phyloP scores from a whole-genome alignment of 306 rosid genomes.

The Crataegus laevigata region DNA sequence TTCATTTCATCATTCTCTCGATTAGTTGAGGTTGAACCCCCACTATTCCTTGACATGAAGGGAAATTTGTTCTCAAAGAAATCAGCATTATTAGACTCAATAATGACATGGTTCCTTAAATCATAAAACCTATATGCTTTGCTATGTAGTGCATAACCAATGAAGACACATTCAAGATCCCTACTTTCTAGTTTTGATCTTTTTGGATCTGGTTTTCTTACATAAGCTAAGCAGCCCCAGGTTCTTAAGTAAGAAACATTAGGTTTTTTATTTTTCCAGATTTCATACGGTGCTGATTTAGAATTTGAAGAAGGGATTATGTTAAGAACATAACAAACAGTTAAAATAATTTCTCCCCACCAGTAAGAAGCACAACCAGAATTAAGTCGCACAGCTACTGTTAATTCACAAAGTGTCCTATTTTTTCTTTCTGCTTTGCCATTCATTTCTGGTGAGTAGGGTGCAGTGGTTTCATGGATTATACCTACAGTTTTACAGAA shows the following conservation, averaged over 20 bases:
- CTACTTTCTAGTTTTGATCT: background rate
- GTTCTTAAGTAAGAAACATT: background rate
- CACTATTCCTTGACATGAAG: background rate
- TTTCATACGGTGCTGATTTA: background rate
- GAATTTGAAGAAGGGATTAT: background rate
- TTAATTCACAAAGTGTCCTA: background rate
- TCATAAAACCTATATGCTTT: conserved; percentile 2
- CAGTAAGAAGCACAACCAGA: background rate
- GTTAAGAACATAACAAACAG: background rate
- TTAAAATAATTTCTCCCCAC: background rate
- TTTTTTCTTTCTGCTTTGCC: background rate
- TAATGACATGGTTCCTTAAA: background rate
- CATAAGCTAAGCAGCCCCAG: conserved; percentile 1
- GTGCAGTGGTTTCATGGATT: background rate
- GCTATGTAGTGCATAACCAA: background rate
- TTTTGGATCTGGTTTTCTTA: background rate
- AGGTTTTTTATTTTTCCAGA: background rate
- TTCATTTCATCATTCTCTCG: background rate
- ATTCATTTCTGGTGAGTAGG: background rate
- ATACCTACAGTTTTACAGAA: background rate
- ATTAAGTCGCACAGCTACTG: background rate
- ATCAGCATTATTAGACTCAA: background rate
- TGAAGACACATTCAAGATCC: background rate
- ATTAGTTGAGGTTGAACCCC: background rate
- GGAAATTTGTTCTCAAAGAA: background rate